Percentiles rank a stretch among this genome's conserved stretches.
These are phyloP conservation scores for Cytauxzoon felis DNA, from an alignment of 169 alveolate genomes.

Conservation along the genomic window DNA sequence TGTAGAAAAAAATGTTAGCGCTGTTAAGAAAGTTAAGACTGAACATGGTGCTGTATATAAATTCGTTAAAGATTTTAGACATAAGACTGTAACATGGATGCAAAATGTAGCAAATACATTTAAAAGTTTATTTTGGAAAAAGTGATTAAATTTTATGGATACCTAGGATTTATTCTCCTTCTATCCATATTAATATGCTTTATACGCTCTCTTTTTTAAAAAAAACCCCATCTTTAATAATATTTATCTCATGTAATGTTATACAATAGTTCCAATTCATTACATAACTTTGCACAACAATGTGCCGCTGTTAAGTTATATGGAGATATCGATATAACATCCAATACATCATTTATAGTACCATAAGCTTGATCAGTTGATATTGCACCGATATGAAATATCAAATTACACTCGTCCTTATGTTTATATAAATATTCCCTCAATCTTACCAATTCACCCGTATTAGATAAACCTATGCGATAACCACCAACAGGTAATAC, in stretches of 20 bases:
- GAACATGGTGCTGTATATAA: too few species aligned
- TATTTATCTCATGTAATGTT: constrained; percentile 36
- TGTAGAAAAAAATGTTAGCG: too few species aligned
- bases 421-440: constrained; percentile 62
- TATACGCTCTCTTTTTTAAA: too few species aligned
- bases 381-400: constrained; percentile 83
- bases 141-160: too few species aligned
- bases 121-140: too few species aligned
- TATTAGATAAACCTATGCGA: constrained; percentile 77
- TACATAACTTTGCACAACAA: constrained; percentile 77
- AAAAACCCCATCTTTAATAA: too few species aligned
- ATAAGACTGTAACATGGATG: too few species aligned
- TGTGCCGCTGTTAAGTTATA: constrained; percentile 85
- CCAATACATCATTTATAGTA: constrained; percentile 70
- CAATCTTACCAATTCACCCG: constrained; percentile 68
- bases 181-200: too few species aligned
- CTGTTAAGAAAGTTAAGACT: too few species aligned
- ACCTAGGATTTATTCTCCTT: too few species aligned
- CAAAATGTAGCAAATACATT: too few species aligned
- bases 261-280: constrained; percentile 76
- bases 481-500: constrained; percentile 78
- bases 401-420: constrained; percentile 66
- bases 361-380: constrained; percentile 79
- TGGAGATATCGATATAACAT: constrained; percentile 75
- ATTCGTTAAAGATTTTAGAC: too few species aligned